Conservation (phyloP, 257 asterid genomes). For the Capsicum baccatum region DNA sequence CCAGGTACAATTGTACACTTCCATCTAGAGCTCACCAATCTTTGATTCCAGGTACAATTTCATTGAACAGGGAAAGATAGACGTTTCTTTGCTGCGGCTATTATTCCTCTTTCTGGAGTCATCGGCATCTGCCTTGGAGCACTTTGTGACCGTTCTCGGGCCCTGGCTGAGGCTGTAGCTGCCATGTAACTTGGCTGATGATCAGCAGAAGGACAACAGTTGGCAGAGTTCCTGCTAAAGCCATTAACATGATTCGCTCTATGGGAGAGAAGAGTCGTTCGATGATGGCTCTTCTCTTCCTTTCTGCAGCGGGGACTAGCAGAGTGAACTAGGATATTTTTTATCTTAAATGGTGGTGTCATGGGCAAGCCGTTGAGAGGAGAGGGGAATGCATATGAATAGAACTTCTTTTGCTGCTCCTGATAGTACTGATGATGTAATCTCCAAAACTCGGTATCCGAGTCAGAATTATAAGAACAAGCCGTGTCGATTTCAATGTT, state of each 20-base stretch:
- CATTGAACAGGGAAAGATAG: no score
- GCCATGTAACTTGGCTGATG: slow-evolving; percentile 71
- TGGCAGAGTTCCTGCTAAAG: slow-evolving; percentile 28
- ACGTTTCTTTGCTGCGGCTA: no score
- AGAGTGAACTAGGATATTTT: slow-evolving; percentile 42
- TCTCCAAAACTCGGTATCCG: slow-evolving; percentile 29
- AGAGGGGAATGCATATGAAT: slow-evolving; percentile 35
- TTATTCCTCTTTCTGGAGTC: no score
- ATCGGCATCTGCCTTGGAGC: no score
- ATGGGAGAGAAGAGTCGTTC: slow-evolving; percentile 42
- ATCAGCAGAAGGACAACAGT: slow-evolving; percentile 34
- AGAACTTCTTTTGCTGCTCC: slow-evolving; percentile 28
- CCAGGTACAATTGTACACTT: no score
- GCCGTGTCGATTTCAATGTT: slow-evolving; percentile 57
- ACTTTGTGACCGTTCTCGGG: no score
- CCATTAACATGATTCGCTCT: slow-evolving; percentile 36
- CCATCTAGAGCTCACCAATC: no score
- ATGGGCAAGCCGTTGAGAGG: slow-evolving; percentile 32
- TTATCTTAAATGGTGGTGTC: slow-evolving; percentile 47
- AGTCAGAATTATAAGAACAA: slow-evolving; percentile 39
- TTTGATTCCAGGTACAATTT: no score
- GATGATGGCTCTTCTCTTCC: slow-evolving; percentile 37
- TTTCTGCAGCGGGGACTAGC: slow-evolving; percentile 45
- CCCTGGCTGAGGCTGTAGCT: slow-evolving; percentile 69
- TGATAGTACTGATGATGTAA: slow-evolving; percentile 35